phyloP scores from a whole-genome alignment of 345 rosid genomes.

The Gossypium longicalyx region DNA sequence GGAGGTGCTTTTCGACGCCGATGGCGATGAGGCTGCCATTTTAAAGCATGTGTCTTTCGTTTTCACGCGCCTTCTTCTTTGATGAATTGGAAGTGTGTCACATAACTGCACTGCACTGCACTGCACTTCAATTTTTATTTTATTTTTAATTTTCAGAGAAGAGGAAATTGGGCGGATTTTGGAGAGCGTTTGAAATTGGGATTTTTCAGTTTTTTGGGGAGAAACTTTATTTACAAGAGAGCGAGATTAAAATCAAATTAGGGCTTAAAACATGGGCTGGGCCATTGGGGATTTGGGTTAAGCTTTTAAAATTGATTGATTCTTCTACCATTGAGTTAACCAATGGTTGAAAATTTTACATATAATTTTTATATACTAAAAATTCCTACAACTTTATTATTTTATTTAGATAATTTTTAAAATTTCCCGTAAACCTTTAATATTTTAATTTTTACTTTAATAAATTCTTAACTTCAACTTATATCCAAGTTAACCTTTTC shows the following conservation, averaged over 20 bases:
- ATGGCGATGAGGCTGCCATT: constrained; percentile 64
- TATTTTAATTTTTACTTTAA: too few species aligned
- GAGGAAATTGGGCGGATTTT: not conserved
- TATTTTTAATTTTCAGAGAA: not conserved
- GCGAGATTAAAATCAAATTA: not conserved
- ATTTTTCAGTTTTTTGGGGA: not conserved
- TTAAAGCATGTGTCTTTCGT: constrained; percentile 3
- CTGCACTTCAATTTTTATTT: not conserved
- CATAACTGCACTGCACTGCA: not conserved
- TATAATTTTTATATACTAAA: too few species aligned
- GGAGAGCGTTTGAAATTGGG: not conserved
- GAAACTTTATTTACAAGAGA: not conserved
- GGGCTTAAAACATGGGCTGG: not conserved
- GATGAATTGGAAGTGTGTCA: not conserved
- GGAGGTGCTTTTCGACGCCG: constrained; percentile 28
- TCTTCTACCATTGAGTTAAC: too few species aligned
- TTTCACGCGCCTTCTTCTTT: not conserved
- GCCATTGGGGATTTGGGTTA: not conserved
- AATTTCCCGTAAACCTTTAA: too few species aligned
- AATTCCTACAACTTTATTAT: too few species aligned
- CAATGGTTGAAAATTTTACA: too few species aligned
- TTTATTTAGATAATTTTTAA: too few species aligned
- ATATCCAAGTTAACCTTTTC: too few species aligned
- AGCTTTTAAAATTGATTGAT: not conserved
- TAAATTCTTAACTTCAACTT: too few species aligned